A percentile compares a stretch with the other conserved stretches of the same genome.
These are phyloP conservation scores for Globisporangium splendens DNA, from an alignment of 352 stramenopile genomes.

Conservation along the genomic window DNA sequence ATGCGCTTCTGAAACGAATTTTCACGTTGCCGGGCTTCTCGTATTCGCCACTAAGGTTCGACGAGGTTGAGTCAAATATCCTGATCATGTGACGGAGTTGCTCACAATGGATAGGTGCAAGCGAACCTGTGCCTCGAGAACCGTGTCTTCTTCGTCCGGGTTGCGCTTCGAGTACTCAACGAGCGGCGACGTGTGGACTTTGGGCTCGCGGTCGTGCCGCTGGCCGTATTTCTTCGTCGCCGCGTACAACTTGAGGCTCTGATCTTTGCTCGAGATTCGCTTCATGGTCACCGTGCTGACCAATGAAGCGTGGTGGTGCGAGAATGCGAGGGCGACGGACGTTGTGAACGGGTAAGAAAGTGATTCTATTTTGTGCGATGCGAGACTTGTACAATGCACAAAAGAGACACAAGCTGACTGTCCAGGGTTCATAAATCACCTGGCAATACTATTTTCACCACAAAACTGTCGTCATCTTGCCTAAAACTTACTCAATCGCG, in stretches of 20 bases:
- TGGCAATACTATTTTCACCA: not conserved
- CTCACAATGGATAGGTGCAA: not conserved
- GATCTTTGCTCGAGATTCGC: constrained; percentile 11
- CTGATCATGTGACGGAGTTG: too few species aligned
- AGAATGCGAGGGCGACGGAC: too few species aligned
- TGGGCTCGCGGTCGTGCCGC: constrained; percentile 36
- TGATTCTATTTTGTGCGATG: too few species aligned
- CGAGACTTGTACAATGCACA: too few species aligned
- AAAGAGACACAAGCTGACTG: too few species aligned
- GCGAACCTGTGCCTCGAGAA: constrained; percentile 35
- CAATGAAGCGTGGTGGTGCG: too few species aligned
- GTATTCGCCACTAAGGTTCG: constrained; percentile 34
- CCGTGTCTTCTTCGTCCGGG: constrained; percentile 49
- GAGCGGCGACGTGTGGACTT: constrained; percentile 18
- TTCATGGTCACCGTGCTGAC: not conserved
- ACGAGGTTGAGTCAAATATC: not conserved
- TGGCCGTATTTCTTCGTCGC: constrained; percentile 31
- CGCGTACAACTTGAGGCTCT: constrained; percentile 29
- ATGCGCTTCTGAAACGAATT: constrained; percentile 23
- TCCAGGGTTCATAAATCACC: not conserved
- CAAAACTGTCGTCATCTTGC: not conserved
- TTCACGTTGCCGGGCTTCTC: constrained; percentile 28
- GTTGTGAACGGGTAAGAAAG: too few species aligned
- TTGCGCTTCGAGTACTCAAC: constrained; percentile 47
- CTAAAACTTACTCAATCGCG: not conserved